Conservation (phyloP, 441 rosid species). For the Aleurites moluccanus region DNA sequence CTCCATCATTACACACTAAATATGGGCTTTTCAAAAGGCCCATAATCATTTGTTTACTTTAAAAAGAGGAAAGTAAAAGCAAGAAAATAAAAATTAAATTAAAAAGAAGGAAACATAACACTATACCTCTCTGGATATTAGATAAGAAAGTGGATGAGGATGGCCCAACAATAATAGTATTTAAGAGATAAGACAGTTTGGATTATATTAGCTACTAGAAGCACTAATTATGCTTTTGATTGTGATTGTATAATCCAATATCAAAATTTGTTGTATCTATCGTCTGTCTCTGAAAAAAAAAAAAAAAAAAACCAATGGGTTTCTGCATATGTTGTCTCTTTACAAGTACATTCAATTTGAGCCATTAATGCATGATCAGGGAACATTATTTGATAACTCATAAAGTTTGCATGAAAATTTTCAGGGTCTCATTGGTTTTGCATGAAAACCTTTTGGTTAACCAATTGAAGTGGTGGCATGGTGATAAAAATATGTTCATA, state of each 20-base stretch:
- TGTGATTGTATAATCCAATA: neutral
- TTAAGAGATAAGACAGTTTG: conserved; percentile 8
- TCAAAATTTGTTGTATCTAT: neutral
- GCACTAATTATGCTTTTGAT: neutral
- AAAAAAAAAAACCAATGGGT: neutral
- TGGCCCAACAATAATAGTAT: neutral
- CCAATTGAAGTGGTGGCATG: no score
- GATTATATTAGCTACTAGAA: neutral
- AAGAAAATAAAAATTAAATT: no score
- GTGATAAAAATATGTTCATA: no score
- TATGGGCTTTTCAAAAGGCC: conserved; percentile 1
- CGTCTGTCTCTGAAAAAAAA: neutral
- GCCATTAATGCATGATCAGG: no score
- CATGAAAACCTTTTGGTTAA: conserved; percentile 3
- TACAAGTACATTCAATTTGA: neutral
- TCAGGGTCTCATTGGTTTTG: conserved; percentile 5
- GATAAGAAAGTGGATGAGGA: conserved; percentile 1
- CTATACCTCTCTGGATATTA: neutral
- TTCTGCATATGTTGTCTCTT: neutral
- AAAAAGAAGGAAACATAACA: neutral
- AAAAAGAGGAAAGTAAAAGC: neutral
- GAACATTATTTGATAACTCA: no score
- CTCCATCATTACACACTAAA: neutral
- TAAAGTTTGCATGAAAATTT: conserved; percentile 14
- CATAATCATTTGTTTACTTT: neutral